Conservation (phyloP, 495 filamentous ascomycete genomes). For the Xylaria nigripes region DNA sequence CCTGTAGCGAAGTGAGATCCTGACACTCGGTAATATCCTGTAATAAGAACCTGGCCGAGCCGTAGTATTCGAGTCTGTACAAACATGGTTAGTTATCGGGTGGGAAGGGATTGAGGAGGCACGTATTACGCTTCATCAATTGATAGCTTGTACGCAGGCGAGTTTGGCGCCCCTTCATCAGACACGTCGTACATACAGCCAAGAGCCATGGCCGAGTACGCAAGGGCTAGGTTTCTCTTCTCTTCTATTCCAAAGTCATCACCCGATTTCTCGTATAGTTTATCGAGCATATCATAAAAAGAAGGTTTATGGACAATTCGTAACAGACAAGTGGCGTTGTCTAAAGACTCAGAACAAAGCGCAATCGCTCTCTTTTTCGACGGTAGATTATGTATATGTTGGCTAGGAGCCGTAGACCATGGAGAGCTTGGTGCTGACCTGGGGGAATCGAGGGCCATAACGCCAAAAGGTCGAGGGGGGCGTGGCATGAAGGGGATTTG, state of each 20-base stretch:
- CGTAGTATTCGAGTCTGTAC: constrained; percentile 75
- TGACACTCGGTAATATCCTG: constrained; percentile 88
- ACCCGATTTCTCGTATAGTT: constrained; percentile 63
- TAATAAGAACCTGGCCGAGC: constrained; percentile 60
- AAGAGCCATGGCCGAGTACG: constrained; percentile 77
- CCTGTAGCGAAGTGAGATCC: constrained; percentile 76
- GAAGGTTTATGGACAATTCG: constrained; percentile 82
- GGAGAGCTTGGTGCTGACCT: constrained; percentile 45
- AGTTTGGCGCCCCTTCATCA: constrained; percentile 27
- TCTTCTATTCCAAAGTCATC: constrained; percentile 68
- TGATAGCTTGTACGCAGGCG: constrained; percentile 53
- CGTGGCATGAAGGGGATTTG: constrained; percentile 41
- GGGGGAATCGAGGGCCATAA: constrained; percentile 60
- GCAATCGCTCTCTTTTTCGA: constrained; percentile 54
- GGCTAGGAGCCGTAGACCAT: constrained; percentile 52
- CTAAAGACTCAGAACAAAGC: constrained; percentile 68
- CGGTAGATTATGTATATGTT: constrained; percentile 63
- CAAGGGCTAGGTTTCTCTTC: constrained; percentile 69
- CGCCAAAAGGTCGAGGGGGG: constrained; percentile 28
- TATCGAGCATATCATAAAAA: constrained; percentile 71
- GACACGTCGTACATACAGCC: constrained; percentile 72
- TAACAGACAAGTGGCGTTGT: constrained; percentile 76
- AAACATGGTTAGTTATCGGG: constrained; percentile 10
- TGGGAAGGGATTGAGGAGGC: neutral
- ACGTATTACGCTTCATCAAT: constrained; percentile 67